These are phyloP conservation scores for Phytophthora europaea DNA, from an alignment of 352 stramenopile genomes.

Conservation along the genomic window DNA sequence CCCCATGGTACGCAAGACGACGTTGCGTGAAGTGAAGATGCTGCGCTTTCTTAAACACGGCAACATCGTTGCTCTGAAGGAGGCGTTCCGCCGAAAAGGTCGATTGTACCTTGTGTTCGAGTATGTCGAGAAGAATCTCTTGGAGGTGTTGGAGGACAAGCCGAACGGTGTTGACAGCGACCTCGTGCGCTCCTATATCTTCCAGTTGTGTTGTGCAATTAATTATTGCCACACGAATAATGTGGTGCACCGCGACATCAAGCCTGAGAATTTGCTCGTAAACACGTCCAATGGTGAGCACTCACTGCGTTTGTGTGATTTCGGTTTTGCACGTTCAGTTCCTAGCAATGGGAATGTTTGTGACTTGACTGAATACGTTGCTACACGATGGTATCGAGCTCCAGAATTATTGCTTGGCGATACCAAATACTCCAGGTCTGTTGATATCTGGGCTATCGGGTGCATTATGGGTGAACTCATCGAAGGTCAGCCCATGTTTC, in stretches of 20 bases:
- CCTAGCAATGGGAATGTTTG: conserved; percentile 72
- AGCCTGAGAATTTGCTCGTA: conserved; percentile 99
- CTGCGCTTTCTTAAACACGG: conserved; percentile 98
- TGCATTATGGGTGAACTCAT: conserved; percentile 99
- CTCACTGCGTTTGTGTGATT: conserved; percentile 99
- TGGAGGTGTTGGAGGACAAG: conserved; percentile 96
- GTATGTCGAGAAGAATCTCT: conserved; percentile 97
- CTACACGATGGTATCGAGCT: conserved; percentile 98
- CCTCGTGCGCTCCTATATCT: conserved; percentile 98
- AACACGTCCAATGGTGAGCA: conserved; percentile 95
- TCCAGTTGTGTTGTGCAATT: conserved; percentile 97
- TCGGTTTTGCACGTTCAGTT: conserved; percentile 95
- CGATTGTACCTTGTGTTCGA: conserved; percentile 98
- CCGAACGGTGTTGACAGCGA: conserved; percentile 89
- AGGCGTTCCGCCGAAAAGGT: conserved; percentile 98
- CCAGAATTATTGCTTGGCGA: conserved; percentile 99
- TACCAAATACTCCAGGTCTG: conserved; percentile 98
- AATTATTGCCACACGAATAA: conserved; percentile 97
- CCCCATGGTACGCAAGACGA: conserved; percentile 95
- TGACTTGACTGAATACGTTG: conserved; percentile 99
- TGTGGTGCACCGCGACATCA: conserved; percentile 99
- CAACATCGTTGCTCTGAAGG: conserved; percentile 98
- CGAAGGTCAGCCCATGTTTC: conserved; percentile 98
- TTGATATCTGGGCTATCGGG: conserved; percentile 97
- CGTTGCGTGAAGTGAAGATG: conserved; percentile 98